Evolutionary conservation across 139 green algal species (phyloP), one percentile per base, ranked within the genome.

Genomic region (Chlamydomonas sphaeroides): DNA sequence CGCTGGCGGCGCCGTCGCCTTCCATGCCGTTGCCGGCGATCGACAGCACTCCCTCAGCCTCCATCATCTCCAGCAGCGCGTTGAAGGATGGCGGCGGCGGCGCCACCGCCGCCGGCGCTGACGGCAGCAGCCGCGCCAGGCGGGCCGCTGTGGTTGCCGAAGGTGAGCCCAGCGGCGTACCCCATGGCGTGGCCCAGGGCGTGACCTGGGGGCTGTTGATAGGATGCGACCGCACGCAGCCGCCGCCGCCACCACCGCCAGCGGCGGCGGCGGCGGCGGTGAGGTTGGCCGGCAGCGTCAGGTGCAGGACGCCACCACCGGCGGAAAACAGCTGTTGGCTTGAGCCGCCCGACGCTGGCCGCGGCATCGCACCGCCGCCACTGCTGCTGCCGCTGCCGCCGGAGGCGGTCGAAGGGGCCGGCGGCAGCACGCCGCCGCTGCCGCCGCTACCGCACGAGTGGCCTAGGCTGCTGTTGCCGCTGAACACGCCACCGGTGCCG

Each of bases 161-260:
- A 21, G 76, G 76, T 5, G 76, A 83, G 76, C 36, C 70, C 1
- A 83, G 42, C 4, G 76, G 76, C 23, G 76, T 83, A 0, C 15
- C 25, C 76, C 76, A 83, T 21, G 76, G 76, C 6, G 76, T 83
- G 20, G 39, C 25, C 76, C 76, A 83, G 32, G 76, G 76, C 6
- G 76, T 83, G 20, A 51, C 32, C 42, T 39, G 63, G 32, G 76
- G 76, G 32, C 62, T 74, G 63, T 23, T 73, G 1, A 83, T 62
- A 25, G 76, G 76, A 32, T 83, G 76, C 28, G 62, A 74, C 17
- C 62, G 25, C 45, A 57, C 75, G 18, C 75, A 49, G 42, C 35
- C 32, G 57, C 57, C 63, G 18, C 61, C 67, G 41, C 75, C 73
- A 1, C 30, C 51, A 5, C n/a, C 57, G 39, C 56, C 57, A 30